Evolutionary conservation across 106 monocot species (phyloP).

Genomic region (Acanthochlamys bracteata): DNA sequence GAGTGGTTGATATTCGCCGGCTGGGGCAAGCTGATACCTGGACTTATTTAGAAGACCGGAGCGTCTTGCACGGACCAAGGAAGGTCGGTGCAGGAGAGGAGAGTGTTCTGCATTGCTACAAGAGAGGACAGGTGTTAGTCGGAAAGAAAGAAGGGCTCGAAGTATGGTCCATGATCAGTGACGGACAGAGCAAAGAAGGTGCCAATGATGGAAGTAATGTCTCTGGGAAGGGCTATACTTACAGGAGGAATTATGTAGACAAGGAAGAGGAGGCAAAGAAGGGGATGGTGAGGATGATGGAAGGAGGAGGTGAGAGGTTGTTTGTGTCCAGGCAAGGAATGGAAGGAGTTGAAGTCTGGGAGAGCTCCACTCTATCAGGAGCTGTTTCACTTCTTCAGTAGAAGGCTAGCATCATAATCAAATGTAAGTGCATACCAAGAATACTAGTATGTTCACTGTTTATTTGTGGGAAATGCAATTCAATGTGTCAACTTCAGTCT

Average conservation of each 20-base stretch:
- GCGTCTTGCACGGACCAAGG: slow-evolving; percentile 12
- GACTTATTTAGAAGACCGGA: slow-evolving; percentile 67
- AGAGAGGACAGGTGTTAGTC: slow-evolving; percentile 61
- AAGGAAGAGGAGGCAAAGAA: slow-evolving; percentile 40
- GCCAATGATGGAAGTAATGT: not conserved
- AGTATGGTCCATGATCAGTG: slow-evolving; percentile 63
- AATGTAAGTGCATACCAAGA: too few relatives aligned
- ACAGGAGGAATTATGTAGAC: slow-evolving; percentile 60
- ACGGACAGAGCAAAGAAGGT: slow-evolving; percentile 1
- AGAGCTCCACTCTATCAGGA: slow-evolving; percentile 48
- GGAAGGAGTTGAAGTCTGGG: slow-evolving; percentile 91
- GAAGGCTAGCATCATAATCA: too few relatives aligned
- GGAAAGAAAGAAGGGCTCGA: slow-evolving; percentile 52
- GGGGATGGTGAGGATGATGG: slow-evolving; percentile 58
- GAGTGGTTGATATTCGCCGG: slow-evolving; percentile 60
- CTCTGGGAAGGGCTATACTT: slow-evolving; percentile 9
- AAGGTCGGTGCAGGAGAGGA: slow-evolving; percentile 29
- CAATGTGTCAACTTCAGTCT: too few relatives aligned
- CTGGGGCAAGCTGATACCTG: slow-evolving; percentile 82
- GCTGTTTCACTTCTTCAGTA: slow-evolving; percentile 34
- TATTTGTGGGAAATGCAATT: too few relatives aligned
- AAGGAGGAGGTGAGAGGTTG: slow-evolving; percentile 78
- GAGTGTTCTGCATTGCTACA: slow-evolving; percentile 59
- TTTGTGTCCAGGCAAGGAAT: slow-evolving; percentile 61
- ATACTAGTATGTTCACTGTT: too few relatives aligned